phyloP scores from a whole-genome alignment of 148 eudicot species.

The Heliosperma pusillum region DNA sequence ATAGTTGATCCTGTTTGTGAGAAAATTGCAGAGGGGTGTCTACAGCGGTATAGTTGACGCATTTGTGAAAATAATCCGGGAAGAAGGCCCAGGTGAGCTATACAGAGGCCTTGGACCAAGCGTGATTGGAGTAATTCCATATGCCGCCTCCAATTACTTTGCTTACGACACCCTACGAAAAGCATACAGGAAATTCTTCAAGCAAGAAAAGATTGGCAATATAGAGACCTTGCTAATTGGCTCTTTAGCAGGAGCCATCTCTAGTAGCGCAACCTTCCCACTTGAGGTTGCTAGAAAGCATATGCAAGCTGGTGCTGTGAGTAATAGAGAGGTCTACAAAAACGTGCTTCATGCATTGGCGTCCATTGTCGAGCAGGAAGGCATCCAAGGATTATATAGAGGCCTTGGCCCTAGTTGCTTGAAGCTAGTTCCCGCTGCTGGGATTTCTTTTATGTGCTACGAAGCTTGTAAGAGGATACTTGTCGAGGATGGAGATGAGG shows the following conservation, averaged over 20 bases:
- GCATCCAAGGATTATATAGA: constrained; percentile 65
- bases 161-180: constrained; percentile 85
- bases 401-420: constrained; percentile 95
- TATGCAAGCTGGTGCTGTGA: constrained; percentile 92
- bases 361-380: constrained; percentile 78
- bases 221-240: constrained; percentile 86
- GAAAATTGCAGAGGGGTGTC: constrained; percentile 53
- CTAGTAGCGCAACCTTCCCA: constrained; percentile 87
- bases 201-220: constrained; percentile 72
- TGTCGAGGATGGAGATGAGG: constrained; percentile 68
- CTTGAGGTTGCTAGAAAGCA: constrained; percentile 97
- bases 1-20: not conserved
- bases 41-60: constrained; percentile 69
- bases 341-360: constrained; percentile 78
- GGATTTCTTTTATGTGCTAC: constrained; percentile 97
- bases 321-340: constrained; percentile 69
- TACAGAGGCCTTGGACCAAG: constrained; percentile 80
- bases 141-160: constrained; percentile 78
- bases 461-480: constrained; percentile 95
- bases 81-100: constrained; percentile 68
- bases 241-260: constrained; percentile 90
- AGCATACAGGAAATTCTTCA: constrained; percentile 56
- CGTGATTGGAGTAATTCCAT: constrained; percentile 73
- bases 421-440: constrained; percentile 94
- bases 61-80: constrained; percentile 59